Conservation (phyloP, 73 alveolate species). For the Loxodes magnus region DNA sequence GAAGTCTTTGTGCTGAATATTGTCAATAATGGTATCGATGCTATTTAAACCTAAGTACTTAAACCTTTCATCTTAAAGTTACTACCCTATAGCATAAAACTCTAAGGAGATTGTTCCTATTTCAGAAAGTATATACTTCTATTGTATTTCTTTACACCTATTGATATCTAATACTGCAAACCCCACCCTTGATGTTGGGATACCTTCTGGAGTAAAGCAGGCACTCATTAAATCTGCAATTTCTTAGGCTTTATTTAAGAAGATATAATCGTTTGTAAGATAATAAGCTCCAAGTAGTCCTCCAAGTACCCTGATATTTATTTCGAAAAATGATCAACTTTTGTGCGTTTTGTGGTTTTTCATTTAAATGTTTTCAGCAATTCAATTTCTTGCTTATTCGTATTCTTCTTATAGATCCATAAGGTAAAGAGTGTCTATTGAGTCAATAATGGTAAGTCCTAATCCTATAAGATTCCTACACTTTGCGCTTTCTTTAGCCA, state of each 20-base stretch:
- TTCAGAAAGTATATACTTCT: not conserved
- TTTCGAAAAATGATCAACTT: not conserved
- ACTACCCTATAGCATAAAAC: not conserved
- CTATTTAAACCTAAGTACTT: not conserved
- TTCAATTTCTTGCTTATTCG: constrained; percentile 5
- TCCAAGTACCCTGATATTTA: constrained; percentile 12
- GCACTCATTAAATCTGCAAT: constrained; percentile 3
- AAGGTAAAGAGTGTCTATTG: not conserved
- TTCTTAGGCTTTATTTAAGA: constrained; percentile 3
- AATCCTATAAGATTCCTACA: not conserved
- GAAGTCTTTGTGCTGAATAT: not conserved
- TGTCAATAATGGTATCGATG: no score
- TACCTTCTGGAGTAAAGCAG: not conserved
- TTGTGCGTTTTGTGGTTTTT: not conserved
- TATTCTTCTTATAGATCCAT: constrained; percentile 5
- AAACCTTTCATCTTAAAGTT: not conserved
- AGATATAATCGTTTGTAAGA: not conserved
- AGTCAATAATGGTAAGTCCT: constrained; percentile 14
- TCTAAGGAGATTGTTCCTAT: not conserved
- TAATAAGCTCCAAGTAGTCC: constrained; percentile 13
- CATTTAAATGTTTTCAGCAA: not conserved
- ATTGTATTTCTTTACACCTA: not conserved
- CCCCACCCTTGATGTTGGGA: not conserved
- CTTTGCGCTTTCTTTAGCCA: not conserved
- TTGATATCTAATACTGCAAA: not conserved